Conservation (phyloP, 2,329 filamentous ascomycete species). For the Phialocephala subalpina region DNA sequence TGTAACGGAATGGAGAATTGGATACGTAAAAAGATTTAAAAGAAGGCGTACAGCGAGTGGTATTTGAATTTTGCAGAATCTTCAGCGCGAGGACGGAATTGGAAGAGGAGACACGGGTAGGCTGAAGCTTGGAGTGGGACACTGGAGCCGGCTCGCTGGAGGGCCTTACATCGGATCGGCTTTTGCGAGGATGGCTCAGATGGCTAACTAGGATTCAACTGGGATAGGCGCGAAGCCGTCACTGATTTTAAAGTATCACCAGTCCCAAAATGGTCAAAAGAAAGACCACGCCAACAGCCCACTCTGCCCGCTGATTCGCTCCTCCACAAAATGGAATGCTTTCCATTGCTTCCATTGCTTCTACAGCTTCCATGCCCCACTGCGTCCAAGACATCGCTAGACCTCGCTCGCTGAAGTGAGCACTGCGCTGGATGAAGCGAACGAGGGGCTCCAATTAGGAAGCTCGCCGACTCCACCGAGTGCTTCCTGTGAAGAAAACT, state of each 20-base stretch:
- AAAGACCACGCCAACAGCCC: too few species aligned
- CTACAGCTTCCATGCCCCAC: constrained; percentile 32
- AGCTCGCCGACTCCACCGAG: constrained; percentile 10
- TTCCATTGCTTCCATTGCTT: constrained; percentile 31
- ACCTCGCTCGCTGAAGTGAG: constrained; percentile 1
- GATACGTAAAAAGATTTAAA: constrained; percentile 37
- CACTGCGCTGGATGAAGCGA: not conserved
- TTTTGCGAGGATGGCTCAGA: constrained; percentile 1
- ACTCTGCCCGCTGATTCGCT: too few species aligned
- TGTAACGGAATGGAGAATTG: constrained; percentile 36
- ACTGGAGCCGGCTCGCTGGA: not conserved
- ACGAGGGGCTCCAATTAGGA: not conserved
- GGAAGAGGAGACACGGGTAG: constrained; percentile 18
- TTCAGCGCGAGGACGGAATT: constrained; percentile 24
- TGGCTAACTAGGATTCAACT: not conserved
- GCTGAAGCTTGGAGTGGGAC: constrained; percentile 10
- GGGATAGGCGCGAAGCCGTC: not conserved
- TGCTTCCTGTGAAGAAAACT: constrained; percentile 28
- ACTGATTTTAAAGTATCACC: constrained; percentile 19
- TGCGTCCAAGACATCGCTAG: constrained; percentile 1
- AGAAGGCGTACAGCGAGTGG: constrained; percentile 32
- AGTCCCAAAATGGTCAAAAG: constrained; percentile 31
- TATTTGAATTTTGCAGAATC: constrained; percentile 40
- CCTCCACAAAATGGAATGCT: constrained; percentile 30
- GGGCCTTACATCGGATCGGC: not conserved